These are phyloP conservation scores for Sugiyamaella chiloensis DNA, from an alignment of 805 yeast genomes.

Conservation along the genomic window DNA sequence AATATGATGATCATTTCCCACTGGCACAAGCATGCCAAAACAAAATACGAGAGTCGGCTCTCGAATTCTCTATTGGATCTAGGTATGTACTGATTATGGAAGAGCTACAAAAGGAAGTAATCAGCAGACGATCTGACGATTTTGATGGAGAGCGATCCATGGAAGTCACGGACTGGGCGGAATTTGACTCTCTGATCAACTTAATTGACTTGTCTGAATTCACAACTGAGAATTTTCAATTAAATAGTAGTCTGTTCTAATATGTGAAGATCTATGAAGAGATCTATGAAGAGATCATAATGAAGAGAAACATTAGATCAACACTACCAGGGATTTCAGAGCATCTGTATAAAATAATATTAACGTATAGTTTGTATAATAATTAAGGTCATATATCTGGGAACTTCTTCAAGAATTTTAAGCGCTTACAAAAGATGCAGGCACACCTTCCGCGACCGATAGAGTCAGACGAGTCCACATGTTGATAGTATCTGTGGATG, in stretches of 20 bases:
- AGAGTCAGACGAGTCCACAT: conserved; percentile 7
- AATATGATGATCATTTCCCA: not conserved
- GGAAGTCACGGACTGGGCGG: not conserved
- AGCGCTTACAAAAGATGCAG: conserved; percentile 1
- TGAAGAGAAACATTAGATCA: too few species aligned
- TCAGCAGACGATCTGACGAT: not conserved
- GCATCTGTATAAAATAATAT: too few species aligned
- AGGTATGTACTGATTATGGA: not conserved
- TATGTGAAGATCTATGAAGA: too few species aligned
- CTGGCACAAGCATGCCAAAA: not conserved
- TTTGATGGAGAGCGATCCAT: not conserved
- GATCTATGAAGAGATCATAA: too few species aligned
- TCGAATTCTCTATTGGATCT: not conserved
- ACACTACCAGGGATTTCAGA: too few species aligned
- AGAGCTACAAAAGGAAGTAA: not conserved
- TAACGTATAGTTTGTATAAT: too few species aligned
- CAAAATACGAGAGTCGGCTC: not conserved
- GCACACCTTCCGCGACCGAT: conserved; percentile 12
- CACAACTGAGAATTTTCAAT: not conserved
- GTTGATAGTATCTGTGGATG: not conserved
- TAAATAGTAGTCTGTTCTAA: not conserved
- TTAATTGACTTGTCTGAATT: not conserved
- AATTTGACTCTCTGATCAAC: not conserved
- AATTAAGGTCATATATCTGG: too few species aligned
- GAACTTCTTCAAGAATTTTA: too few species aligned